These are phyloP conservation scores for Canavalia ensiformis DNA, from an alignment of 306 rosid genomes.

Conservation along the genomic window DNA sequence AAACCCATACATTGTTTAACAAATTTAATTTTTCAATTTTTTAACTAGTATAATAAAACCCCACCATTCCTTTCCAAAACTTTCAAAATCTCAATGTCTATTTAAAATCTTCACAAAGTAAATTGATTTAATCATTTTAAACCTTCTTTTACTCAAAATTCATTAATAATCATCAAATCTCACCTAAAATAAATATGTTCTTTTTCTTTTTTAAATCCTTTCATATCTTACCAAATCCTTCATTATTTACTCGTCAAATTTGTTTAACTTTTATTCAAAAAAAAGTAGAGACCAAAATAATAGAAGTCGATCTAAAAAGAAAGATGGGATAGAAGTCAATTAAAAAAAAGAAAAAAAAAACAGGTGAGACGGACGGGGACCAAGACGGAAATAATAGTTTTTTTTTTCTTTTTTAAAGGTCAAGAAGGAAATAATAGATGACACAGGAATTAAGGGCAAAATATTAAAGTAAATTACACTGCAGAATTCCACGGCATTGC, in stretches of 20 bases:
- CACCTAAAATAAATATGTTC: not conserved
- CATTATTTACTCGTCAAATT: not conserved
- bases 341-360: not conserved
- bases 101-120: not conserved
- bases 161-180: not conserved
- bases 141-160: not conserved
- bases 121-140: not conserved
- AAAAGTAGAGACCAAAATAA: not conserved
- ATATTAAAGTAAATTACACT: not conserved
- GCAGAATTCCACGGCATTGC: not conserved
- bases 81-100: not conserved
- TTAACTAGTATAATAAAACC: not conserved
- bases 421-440: not conserved
- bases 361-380: no score
- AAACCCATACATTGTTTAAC: not conserved
- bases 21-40: no score
- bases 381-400: no score
- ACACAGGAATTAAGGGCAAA: not conserved
- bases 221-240: not conserved
- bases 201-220: not conserved
- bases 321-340: not conserved
- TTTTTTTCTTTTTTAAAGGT: no score
- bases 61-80: not conserved
- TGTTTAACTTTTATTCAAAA: not conserved
- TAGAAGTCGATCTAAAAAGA: no score